Base-by-base conservation (phyloP, 441 rosid genomes). In the Adansonia madagascariensis region DNA sequence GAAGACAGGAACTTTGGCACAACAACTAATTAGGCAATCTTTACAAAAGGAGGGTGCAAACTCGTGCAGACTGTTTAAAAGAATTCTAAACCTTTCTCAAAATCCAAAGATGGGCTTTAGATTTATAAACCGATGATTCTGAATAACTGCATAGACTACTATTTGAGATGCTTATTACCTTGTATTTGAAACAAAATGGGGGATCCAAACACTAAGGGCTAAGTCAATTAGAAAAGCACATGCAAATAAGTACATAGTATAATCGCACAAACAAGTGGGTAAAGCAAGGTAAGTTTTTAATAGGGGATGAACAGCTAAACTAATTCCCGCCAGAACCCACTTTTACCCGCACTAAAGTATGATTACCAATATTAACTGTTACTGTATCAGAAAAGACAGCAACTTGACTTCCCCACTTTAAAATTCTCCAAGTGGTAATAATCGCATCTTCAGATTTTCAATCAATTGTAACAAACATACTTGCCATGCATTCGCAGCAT, bases 91-190 rank as follows among this genome's bases (percentile, higher is more conserved):
- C 17, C 24, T 44, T 46, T 67, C 35, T 1, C 9, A 46, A 62
- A 31, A 14, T 62, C 44, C 8, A 31, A 62, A 62, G 18, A 14
- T 62, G 10, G 67, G 6, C 46, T 62, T 14, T 4, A 6, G 18
- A 62, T 62, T 62, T 14, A 31, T 61, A 62, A 67, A 67, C 17
- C 20, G 10, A 22, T 44, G 55, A 44, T 67, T 67, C 55, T 44
- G 24, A 67, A 67, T 44, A 67, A 47, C 35, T 10, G n/a, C 70
- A 65, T 4, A 65, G 70, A 9, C 24, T 44, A 20, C n/a, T 44
- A 44, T 67, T 18, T 20, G n/a, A 67, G 50, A 67, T 67, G 55
- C 71, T 44, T 62, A 31, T 6, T 31, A 62, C 18, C 44, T 60
- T 24, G 41, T 4, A 4, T 24, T 60, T 24, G 41, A 4, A 60